These are phyloP conservation scores for Vitis labrusca DNA, from an alignment of 164 flowering plant species.

Conservation along the genomic window DNA sequence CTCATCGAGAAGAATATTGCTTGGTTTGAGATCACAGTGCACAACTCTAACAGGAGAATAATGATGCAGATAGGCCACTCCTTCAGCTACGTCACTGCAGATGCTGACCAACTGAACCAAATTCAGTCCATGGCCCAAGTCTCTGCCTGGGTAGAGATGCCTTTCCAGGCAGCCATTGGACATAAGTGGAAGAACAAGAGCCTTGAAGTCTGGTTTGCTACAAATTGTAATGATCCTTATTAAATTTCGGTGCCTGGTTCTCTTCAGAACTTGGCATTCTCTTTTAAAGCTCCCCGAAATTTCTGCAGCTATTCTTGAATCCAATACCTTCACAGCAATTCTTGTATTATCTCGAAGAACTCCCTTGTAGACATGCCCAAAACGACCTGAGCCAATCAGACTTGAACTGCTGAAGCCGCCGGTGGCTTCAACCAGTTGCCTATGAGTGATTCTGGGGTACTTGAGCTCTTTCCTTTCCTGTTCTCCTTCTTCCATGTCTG, in stretches of 20 bases:
- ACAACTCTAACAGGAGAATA: constrained; percentile 66
- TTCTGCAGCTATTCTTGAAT: constrained; percentile 38
- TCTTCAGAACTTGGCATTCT: constrained; percentile 77
- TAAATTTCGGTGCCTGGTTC: constrained; percentile 76
- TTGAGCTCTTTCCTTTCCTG: constrained; percentile 36
- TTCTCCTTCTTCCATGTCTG: constrained; percentile 31
- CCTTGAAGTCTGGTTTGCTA: constrained; percentile 81
- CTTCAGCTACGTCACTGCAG: constrained; percentile 82
- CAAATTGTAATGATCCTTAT: constrained; percentile 81
- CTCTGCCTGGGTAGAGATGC: constrained; percentile 56
- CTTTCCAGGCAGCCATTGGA: constrained; percentile 84
- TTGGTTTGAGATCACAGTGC: constrained; percentile 91
- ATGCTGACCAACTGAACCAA: constrained; percentile 69
- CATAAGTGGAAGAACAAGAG: constrained; percentile 87
- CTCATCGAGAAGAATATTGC: constrained; percentile 78
- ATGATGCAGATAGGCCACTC: constrained; percentile 84
- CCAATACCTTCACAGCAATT: constrained; percentile 82
- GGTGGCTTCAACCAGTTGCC: constrained; percentile 74
- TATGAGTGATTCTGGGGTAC: constrained; percentile 64
- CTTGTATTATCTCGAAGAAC: constrained; percentile 52
- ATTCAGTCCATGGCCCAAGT: constrained; percentile 27
- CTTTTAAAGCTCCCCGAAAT: constrained; percentile 65
- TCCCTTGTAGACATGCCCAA: constrained; percentile 90
- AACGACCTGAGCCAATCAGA: constrained; percentile 76
- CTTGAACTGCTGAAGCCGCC: constrained; percentile 64